Conservation (phyloP, 1,284 basidiomycete genomes). For the Wolfiporia cocos region DNA sequence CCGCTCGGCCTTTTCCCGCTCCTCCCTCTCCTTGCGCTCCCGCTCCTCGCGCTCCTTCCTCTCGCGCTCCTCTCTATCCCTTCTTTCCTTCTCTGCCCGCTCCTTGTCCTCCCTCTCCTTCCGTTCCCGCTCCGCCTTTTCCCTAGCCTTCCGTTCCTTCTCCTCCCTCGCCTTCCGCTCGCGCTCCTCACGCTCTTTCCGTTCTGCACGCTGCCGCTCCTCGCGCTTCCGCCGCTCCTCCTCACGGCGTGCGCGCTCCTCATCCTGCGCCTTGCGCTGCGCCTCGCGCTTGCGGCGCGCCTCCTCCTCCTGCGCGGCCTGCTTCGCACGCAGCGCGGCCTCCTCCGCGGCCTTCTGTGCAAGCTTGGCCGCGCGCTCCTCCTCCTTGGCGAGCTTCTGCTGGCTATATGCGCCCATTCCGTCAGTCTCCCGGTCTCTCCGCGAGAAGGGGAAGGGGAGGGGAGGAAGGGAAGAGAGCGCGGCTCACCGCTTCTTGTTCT, state of each 20-base stretch:
- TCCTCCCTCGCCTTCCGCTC: conserved; percentile 64
- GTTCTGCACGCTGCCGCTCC: conserved; percentile 70
- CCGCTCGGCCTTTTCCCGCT: conserved; percentile 53
- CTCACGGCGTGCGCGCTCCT: conserved; percentile 72
- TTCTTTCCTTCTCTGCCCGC: conserved; percentile 49
- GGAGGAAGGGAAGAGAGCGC: too few relatives aligned
- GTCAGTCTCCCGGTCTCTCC: too few relatives aligned
- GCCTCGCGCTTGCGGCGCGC: conserved; percentile 68
- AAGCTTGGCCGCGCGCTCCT: conserved; percentile 75
- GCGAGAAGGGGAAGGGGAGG: too few relatives aligned
- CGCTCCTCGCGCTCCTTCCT: conserved; percentile 56
- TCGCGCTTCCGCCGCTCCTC: conserved; percentile 77
- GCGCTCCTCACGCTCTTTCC: conserved; percentile 62
- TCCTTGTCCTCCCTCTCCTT: conserved; percentile 68
- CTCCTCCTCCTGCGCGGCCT: conserved; percentile 58
- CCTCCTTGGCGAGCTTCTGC: conserved; percentile 90
- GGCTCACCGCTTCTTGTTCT: conserved; percentile 87
- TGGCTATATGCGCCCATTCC: conserved; percentile 55
- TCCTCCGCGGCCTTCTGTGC: conserved; percentile 83
- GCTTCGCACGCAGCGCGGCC: conserved; percentile 60
- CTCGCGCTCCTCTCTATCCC: conserved; percentile 39
- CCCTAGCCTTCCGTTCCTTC: conserved; percentile 55
- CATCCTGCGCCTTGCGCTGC: conserved; percentile 71
- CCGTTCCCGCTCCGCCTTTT: conserved; percentile 45
- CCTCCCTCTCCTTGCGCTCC: conserved; percentile 58